A percentile compares a stretch with the other conserved stretches of the same genome.
Evolutionary conservation across 2,329 filamentous ascomycete species (phyloP).

Genomic region (Aspergillus viridinutans): DNA sequence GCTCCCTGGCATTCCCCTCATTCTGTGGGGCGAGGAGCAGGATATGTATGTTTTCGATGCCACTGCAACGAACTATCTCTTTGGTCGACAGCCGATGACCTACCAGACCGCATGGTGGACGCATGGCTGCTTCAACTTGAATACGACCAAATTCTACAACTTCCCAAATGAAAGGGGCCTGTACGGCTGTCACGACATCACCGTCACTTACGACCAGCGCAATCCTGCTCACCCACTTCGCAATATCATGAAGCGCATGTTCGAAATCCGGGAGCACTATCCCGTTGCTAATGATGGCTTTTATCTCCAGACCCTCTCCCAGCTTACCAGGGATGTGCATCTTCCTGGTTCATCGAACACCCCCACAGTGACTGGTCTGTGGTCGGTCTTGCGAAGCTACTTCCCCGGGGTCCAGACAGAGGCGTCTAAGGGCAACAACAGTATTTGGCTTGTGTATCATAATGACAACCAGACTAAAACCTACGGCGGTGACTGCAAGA

Average conservation of each 20-base stretch:
- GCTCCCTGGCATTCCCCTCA: constrained; percentile 57
- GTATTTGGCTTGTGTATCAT: constrained; percentile 42
- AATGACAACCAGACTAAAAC: constrained; percentile 44
- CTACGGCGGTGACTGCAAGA: constrained; percentile 55
- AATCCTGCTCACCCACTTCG: constrained; percentile 58
- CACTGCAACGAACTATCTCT: constrained; percentile 60
- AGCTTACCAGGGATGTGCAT: constrained; percentile 48
- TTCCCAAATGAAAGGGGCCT: constrained; percentile 53
- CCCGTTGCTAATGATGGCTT: constrained; percentile 57
- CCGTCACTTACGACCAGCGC: constrained; percentile 56
- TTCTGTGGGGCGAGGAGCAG: constrained; percentile 65
- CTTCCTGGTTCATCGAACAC: constrained; percentile 50
- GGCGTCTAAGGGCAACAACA: constrained; percentile 43
- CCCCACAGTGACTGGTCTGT: constrained; percentile 55
- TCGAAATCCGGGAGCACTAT: constrained; percentile 53
- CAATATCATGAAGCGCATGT: constrained; percentile 58
- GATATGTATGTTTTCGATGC: constrained; percentile 60
- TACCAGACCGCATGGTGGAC: constrained; percentile 58
- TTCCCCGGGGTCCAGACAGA: constrained; percentile 49
- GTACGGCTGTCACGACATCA: constrained; percentile 53
- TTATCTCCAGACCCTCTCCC: constrained; percentile 51
- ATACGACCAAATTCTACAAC: constrained; percentile 52
- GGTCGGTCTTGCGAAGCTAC: constrained; percentile 55
- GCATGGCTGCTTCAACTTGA: constrained; percentile 59
- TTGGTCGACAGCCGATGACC: constrained; percentile 59